Evolutionary conservation across 495 filamentous ascomycete genomes (phyloP).

Genomic region (Pseudoneurospora amorphoporcata): DNA sequence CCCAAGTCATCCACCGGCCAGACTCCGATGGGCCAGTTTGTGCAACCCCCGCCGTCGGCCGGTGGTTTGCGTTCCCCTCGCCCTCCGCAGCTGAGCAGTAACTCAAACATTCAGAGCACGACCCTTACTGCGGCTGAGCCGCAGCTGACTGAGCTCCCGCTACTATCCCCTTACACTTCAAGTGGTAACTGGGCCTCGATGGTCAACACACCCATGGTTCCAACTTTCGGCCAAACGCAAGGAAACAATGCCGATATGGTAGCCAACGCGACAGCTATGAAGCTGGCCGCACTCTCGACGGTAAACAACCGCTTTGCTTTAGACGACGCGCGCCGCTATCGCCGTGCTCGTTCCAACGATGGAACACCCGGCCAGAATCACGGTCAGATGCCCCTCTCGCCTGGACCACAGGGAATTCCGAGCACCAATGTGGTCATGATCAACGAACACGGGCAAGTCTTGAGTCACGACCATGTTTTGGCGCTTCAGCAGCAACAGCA

Average conservation of each 20-base stretch:
- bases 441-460: conserved; percentile 80
- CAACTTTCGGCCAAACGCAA: conserved; percentile 58
- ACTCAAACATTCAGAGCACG: conserved; percentile 68
- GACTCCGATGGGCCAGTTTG: conserved; percentile 93
- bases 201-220: conserved; percentile 93
- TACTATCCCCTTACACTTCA: conserved; percentile 81
- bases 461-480: conserved; percentile 75
- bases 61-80: conserved; percentile 78
- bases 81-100: conserved; percentile 50
- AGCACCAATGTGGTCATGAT: conserved; percentile 73
- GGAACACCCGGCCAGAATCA: conserved; percentile 40
- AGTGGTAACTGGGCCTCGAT: conserved; percentile 97
- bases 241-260: conserved; percentile 81
- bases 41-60: conserved; percentile 67
- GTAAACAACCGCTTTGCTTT: conserved; percentile 97
- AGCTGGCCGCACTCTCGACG: conserved; percentile 89
- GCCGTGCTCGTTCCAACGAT: conserved; percentile 82
- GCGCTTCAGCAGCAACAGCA: conserved; percentile 59
- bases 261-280: conserved; percentile 98
- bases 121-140: conserved; percentile 67
- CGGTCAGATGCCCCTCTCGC: conserved; percentile 32
- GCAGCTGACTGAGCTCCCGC: conserved; percentile 53
- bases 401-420: conserved; percentile 41
- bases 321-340: conserved; percentile 91
- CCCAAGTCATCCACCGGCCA: conserved; percentile 87